Percentiles rank a stretch among this genome's conserved stretches.
phyloP scores from a whole-genome alignment of 345 rosid genomes.

The Sapria himalayana region DNA sequence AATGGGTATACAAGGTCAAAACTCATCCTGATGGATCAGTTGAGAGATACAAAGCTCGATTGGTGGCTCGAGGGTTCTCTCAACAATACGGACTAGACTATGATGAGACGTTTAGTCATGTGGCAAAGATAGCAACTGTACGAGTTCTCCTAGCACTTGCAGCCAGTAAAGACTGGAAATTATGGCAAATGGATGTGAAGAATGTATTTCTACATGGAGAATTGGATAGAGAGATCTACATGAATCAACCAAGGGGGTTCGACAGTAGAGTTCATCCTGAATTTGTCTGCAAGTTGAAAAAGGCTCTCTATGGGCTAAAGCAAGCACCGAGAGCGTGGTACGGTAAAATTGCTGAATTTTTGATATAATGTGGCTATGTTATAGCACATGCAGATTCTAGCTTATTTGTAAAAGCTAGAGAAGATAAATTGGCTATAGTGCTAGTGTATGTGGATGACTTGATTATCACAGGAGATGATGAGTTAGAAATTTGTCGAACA shows the following conservation, averaged over 20 bases:
- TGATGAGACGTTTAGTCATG: too few relatives aligned
- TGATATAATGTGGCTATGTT: background rate
- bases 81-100: too few relatives aligned
- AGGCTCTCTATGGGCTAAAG: background rate
- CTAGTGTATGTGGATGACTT: too few relatives aligned
- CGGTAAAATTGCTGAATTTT: background rate
- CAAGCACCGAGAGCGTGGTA: conserved; percentile 1
- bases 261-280: background rate
- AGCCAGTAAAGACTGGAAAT: background rate
- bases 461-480: background rate
- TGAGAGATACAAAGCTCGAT: background rate
- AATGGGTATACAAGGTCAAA: background rate
- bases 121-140: background rate
- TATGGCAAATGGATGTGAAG: background rate
- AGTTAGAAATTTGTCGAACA: background rate
- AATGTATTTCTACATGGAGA: background rate
- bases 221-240: conserved; percentile 1
- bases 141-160: background rate
- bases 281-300: background rate
- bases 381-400: too few relatives aligned
- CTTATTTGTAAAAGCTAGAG: too few relatives aligned
- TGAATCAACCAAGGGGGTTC: background rate
- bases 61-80: background rate
- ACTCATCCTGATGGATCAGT: background rate
- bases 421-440: too few relatives aligned